Conservation (phyloP, 2,329 filamentous ascomycete species). For the Aspergillus sp. region DNA sequence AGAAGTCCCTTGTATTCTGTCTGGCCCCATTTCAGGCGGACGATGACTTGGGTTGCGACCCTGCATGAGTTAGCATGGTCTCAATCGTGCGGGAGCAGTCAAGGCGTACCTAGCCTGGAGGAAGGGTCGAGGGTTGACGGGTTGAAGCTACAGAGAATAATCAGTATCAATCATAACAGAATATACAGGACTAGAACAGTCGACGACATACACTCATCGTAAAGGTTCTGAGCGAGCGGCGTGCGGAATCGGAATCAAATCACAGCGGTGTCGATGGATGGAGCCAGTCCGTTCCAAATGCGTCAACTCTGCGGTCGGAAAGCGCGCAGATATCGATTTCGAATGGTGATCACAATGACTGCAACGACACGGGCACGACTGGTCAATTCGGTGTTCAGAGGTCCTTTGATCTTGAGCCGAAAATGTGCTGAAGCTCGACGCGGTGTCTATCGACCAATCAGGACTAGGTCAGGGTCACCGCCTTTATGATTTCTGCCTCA, state of each 20-base stretch:
- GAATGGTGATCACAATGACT: neutral
- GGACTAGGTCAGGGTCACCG: conserved; percentile 20
- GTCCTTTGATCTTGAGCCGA: conserved; percentile 20
- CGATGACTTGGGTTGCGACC: conserved; percentile 85
- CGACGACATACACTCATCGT: conserved; percentile 35
- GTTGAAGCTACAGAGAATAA: conserved; percentile 66
- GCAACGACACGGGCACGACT: conserved; percentile 6
- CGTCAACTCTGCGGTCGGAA: neutral
- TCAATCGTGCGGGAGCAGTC: neutral
- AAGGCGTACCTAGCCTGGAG: conserved; percentile 82
- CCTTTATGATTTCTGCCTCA: conserved; percentile 13
- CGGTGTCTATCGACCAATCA: conserved; percentile 25
- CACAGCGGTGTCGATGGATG: neutral
- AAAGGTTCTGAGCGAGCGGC: conserved; percentile 10
- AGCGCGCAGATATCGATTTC: neutral
- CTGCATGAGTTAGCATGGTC: conserved; percentile 43
- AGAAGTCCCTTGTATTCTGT: conserved; percentile 95
- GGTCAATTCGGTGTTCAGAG: conserved; percentile 11
- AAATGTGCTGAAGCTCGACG: conserved; percentile 35
- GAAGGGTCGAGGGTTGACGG: conserved; percentile 94
- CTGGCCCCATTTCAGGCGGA: conserved; percentile 96
- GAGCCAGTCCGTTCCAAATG: conserved; percentile 9
- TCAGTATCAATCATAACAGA: conserved; percentile 18
- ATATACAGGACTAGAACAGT: neutral
- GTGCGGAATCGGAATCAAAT: conserved; percentile 1